These are phyloP conservation scores for Oehlia diaphana DNA, from an alignment of 192 early-diverging fungal genomes.

Conservation along the genomic window DNA sequence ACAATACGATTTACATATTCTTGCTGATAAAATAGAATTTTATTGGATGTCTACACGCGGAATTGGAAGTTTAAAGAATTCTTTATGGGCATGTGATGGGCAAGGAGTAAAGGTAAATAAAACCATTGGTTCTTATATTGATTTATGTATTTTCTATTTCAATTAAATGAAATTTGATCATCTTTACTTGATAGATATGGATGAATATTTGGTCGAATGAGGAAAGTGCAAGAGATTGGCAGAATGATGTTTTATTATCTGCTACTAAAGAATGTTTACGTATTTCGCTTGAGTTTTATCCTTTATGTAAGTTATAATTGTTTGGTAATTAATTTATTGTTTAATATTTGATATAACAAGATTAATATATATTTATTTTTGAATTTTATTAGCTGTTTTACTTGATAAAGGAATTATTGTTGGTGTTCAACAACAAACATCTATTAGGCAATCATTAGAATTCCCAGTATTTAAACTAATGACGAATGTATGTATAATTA, in stretches of 20 bases:
- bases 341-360: background rate
- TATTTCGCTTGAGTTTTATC: conserved; percentile 75
- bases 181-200: conserved; percentile 22
- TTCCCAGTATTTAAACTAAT: conserved; percentile 61
- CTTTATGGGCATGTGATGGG: conserved; percentile 74
- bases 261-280: conserved; percentile 42
- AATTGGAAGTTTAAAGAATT: conserved; percentile 54
- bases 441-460: conserved; percentile 54
- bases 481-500: conserved; percentile 57
- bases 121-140: conserved; percentile 6
- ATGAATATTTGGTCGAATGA: conserved; percentile 31
- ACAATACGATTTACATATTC: conserved; percentile 46
- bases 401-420: conserved; percentile 72
- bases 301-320: conserved; percentile 55
- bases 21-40: conserved; percentile 68
- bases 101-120: conserved; percentile 56
- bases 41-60: conserved; percentile 69
- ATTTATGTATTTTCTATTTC: background rate
- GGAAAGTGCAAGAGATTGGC: conserved; percentile 26
- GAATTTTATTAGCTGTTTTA: conserved; percentile 56
- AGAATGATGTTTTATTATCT: conserved; percentile 21
- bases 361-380: conserved; percentile 14
- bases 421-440: conserved; percentile 71
- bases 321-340: background rate
- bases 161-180: conserved; percentile 5